Evolutionary conservation across 345 rosid genomes (phyloP).

Genomic region (Hypericum perforatum): DNA sequence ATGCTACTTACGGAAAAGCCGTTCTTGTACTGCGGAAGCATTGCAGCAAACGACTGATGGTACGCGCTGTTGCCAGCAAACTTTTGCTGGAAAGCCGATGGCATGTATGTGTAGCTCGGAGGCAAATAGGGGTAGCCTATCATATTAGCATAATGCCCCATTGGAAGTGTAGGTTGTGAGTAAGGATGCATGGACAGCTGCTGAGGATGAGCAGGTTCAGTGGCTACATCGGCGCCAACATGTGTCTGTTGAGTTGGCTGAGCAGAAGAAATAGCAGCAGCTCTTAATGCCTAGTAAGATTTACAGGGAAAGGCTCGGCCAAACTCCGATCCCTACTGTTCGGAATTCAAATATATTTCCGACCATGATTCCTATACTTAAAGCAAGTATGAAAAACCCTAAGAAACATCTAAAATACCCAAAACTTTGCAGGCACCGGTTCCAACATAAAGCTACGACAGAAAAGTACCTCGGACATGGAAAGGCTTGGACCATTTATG

Average conservation of each 20-base stretch:
- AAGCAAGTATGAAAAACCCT: too few relatives aligned
- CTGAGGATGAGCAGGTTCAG: conserved; percentile 72
- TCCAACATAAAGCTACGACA: background rate
- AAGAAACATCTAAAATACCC: too few relatives aligned
- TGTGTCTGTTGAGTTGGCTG: conserved; percentile 55
- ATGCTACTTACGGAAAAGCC: conserved; percentile 63
- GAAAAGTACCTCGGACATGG: conserved; percentile 66
- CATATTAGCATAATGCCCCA: conserved; percentile 85
- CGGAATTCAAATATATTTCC: too few relatives aligned
- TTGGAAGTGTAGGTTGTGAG: conserved; percentile 74
- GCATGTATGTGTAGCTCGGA: conserved; percentile 88
- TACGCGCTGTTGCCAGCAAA: conserved; percentile 69
- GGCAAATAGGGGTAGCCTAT: conserved; percentile 79
- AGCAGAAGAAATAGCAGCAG: conserved; percentile 50
- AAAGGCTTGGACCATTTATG: conserved; percentile 58
- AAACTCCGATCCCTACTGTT: too few relatives aligned
- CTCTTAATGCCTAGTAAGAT: conserved; percentile 48
- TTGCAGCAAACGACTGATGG: conserved; percentile 77
- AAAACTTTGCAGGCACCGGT: too few relatives aligned
- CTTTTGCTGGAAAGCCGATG: conserved; percentile 83
- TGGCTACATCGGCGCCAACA: conserved; percentile 63
- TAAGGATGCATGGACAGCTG: conserved; percentile 89
- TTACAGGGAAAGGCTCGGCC: conserved; percentile 9
- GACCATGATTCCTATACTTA: too few relatives aligned
- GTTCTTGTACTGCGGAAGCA: conserved; percentile 84